Percentiles rank a stretch among this genome's conserved stretches.
Conservation (phyloP, 208 protist species). For the Leishmania arabica region DNA sequence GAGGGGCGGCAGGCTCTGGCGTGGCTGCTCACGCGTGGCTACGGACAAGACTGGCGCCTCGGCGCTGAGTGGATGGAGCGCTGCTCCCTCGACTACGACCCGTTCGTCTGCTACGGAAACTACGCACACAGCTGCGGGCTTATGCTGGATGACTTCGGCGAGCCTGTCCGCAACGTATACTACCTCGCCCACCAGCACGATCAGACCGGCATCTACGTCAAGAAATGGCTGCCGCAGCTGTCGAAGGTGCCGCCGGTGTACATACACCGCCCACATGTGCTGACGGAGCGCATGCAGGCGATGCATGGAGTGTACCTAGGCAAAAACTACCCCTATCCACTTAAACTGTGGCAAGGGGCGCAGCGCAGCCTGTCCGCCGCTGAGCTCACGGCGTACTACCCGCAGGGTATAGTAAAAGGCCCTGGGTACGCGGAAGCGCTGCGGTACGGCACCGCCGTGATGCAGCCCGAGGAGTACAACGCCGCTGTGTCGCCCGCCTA, state of each 20-base stretch:
- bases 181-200: slow-evolving; percentile 89
- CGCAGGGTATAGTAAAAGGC: slow-evolving; percentile 32
- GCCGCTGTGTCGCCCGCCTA: slow-evolving; percentile 30
- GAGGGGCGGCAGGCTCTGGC: slow-evolving; percentile 80
- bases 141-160: slow-evolving; percentile 83
- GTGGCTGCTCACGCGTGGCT: slow-evolving; percentile 84
- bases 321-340: slow-evolving; percentile 85
- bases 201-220: slow-evolving; percentile 90
- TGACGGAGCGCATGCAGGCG: slow-evolving; percentile 86
- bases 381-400: slow-evolving; percentile 71
- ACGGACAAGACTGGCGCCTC: slow-evolving; percentile 89
- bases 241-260: slow-evolving; percentile 87
- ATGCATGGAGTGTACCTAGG: slow-evolving; percentile 85
- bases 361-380: slow-evolving; percentile 50
- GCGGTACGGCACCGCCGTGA: slow-evolving; percentile 59
- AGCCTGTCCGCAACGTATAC: slow-evolving; percentile 74
- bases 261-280: slow-evolving; percentile 88
- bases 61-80: slow-evolving; percentile 92
- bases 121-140: slow-evolving; percentile 78
- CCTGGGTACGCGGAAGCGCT: slow-evolving; percentile 77
- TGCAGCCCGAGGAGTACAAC: slow-evolving; percentile 70
- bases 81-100: slow-evolving; percentile 89
- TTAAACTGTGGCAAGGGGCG: slow-evolving; percentile 90
- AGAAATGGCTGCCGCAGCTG: slow-evolving; percentile 89
- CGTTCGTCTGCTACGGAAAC: slow-evolving; percentile 90